Base-by-base conservation (phyloP, 768 basidiomycete species). In the Leccinellum luteum region DNA sequence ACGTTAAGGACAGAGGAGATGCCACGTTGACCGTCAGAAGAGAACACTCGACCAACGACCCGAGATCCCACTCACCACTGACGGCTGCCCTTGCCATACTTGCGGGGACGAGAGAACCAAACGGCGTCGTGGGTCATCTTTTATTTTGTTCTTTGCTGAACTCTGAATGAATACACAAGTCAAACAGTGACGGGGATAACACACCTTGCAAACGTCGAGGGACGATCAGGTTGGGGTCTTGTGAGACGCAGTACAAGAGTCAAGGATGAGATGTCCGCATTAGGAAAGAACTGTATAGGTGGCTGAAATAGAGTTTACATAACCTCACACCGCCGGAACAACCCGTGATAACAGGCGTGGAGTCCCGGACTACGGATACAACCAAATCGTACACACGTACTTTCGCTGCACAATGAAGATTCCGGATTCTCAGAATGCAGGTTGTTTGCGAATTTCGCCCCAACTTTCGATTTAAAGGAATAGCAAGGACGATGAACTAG, bases 111-210 rank as follows among this genome's bases (percentile, higher is more conserved):
- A 76, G 92, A 93, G 79, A 94, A 94, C 94, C 94, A 97, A 79
- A 97, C 87, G 69, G 93, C 89, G 83, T 95, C 92, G 92, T 96
- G 94, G 71, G 94, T 94, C 94, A 96, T 97, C 79, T 85, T 87
- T 93, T 90, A 94, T 93, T 80, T 83, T 86, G 59, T 51, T 21
- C 0, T 60, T 57, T 60, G 21, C 52, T n/a, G n/a, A n/a, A n/a
- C n/a, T n/a, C n/a, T n/a, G 27, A 28, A 15, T 48, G 12, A 44
- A 35, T 41, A 25, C 14, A 27, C 23, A n/a, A 9, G n/a, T 38
- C n/a, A 6, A 21, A 48, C 14, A 4, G 30, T 31, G 52, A 54
- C 6, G 44, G 15, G n/a, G 52, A 56, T 9, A 38, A 38, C 38
- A 30, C 43, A 72, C 69, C 57, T 72, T 62, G 68, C 52, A 55